Evolutionary conservation across 1,284 basidiomycete species (phyloP).

Genomic region (Mycena citricolor): DNA sequence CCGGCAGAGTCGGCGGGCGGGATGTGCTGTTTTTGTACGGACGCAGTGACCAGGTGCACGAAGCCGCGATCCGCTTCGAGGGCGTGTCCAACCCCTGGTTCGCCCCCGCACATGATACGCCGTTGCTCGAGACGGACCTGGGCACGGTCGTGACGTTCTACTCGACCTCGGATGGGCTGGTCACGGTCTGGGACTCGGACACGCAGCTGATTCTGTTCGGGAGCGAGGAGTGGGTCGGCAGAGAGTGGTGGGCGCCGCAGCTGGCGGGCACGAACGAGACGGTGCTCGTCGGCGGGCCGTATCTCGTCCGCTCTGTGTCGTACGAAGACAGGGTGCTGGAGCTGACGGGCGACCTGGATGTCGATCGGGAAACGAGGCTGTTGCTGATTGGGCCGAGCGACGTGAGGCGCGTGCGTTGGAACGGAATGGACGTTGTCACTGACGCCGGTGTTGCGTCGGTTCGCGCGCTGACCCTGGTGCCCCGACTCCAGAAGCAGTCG

Average conservation of each 20-base stretch:
- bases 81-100: slow-evolving; percentile 44
- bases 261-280: slow-evolving; percentile 46
- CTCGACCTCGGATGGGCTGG: too few relatives aligned
- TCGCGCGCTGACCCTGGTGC: neutral
- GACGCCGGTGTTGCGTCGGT: slow-evolving; percentile 30
- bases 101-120: slow-evolving; percentile 7
- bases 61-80: slow-evolving; percentile 47
- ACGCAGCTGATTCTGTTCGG: slow-evolving; percentile 66
- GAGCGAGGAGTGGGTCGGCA: slow-evolving; percentile 59
- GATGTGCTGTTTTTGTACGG: slow-evolving; percentile 72
- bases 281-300: slow-evolving; percentile 56
- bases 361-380: slow-evolving; percentile 40
- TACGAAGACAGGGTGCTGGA: slow-evolving; percentile 39
- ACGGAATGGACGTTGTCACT: slow-evolving; percentile 50
- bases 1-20: slow-evolving; percentile 61
- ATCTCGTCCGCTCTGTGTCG: slow-evolving; percentile 51
- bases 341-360: slow-evolving; percentile 49
- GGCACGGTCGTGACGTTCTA: slow-evolving; percentile 47
- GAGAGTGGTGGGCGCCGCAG: slow-evolving; percentile 49
- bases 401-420: slow-evolving; percentile 65
- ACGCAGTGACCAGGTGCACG: slow-evolving; percentile 54
- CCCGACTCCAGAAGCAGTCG: neutral
- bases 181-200: slow-evolving; percentile 64
- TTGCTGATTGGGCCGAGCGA: slow-evolving; percentile 52
- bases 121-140: slow-evolving; percentile 19